phyloP scores from a whole-genome alignment of 306 rosid species.

The Carpinus viminea region DNA sequence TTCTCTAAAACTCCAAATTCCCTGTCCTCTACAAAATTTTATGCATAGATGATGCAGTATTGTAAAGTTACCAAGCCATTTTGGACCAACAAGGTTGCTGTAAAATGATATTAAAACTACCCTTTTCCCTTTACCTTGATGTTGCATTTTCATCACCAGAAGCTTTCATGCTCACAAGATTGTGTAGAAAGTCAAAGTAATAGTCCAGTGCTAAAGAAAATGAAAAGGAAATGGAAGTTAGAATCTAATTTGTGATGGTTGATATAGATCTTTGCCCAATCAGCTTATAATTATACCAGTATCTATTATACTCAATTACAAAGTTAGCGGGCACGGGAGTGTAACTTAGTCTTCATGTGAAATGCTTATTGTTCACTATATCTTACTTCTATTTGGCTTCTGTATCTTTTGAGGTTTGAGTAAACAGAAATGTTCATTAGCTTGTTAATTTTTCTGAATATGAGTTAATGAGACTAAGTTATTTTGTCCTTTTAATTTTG shows the following conservation, averaged over 20 bases:
- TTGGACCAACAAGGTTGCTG: neutral
- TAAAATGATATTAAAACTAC: neutral
- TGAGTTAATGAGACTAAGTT: slow-evolving; percentile 21
- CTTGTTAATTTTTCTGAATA: slow-evolving; percentile 8
- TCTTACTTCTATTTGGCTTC: slow-evolving; percentile 5
- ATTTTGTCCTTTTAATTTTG: slow-evolving; percentile 11
- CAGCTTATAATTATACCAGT: too few species aligned
- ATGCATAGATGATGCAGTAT: neutral
- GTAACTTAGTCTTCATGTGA: slow-evolving; percentile 8
- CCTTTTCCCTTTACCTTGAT: neutral
- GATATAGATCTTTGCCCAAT: neutral
- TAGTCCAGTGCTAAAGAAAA: neutral
- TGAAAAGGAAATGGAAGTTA: neutral
- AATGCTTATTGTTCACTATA: slow-evolving; percentile 11
- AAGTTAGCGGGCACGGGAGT: neutral
- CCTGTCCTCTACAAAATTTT: neutral
- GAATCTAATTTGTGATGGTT: neutral
- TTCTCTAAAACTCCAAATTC: neutral
- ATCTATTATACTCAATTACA: neutral
- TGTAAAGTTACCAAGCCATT: neutral
- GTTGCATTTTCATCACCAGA: neutral
- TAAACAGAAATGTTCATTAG: slow-evolving; percentile 9
- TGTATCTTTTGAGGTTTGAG: slow-evolving; percentile 11
- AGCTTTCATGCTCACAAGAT: neutral
- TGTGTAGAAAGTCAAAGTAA: neutral